These are phyloP conservation scores for Diaporthe helianthi DNA, from an alignment of 2,329 filamentous ascomycete species.

Conservation along the genomic window DNA sequence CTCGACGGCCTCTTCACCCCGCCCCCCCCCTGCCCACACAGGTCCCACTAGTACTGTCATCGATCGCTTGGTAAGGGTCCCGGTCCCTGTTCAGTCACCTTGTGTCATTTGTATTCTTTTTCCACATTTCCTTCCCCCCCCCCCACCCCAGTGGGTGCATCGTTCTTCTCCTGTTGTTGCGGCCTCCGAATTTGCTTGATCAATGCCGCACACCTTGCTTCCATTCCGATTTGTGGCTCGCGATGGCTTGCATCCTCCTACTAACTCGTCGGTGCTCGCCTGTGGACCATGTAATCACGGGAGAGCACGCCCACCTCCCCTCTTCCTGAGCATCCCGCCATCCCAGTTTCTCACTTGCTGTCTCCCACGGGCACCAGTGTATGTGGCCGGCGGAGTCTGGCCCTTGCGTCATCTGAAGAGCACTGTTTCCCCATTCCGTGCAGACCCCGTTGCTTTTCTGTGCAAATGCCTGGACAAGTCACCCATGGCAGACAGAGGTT, in stretches of 20 bases:
- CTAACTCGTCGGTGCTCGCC: slow-evolving; percentile 1
- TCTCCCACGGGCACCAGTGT: not conserved
- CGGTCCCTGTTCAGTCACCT: slow-evolving; percentile 33
- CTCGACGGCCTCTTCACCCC: not conserved
- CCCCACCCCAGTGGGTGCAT: slow-evolving; percentile 1
- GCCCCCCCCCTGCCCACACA: not conserved
- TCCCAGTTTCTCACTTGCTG: not conserved
- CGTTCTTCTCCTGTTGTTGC: not conserved
- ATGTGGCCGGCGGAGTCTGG: not conserved
- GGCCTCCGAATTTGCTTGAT: not conserved
- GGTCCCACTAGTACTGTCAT: slow-evolving; percentile 26
- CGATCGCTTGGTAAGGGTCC: slow-evolving; percentile 30
- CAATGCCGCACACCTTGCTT: slow-evolving; percentile 1
- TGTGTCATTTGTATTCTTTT: slow-evolving; percentile 31
- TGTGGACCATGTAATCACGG: slow-evolving; percentile 17
- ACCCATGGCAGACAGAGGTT: not conserved
- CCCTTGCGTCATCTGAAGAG: slow-evolving; percentile 13
- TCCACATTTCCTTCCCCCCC: slow-evolving; percentile 7
- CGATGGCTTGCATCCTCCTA: slow-evolving; percentile 25
- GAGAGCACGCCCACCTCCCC: not conserved
- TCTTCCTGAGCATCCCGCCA: slow-evolving; percentile 16
- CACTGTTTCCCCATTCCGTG: slow-evolving; percentile 15
- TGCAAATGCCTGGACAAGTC: slow-evolving; percentile 13
- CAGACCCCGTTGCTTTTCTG: slow-evolving; percentile 28
- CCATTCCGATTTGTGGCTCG: slow-evolving; percentile 23